phyloP scores from a whole-genome alignment of 2,329 filamentous ascomycete species.

The Apiospora kogelbergensis region DNA sequence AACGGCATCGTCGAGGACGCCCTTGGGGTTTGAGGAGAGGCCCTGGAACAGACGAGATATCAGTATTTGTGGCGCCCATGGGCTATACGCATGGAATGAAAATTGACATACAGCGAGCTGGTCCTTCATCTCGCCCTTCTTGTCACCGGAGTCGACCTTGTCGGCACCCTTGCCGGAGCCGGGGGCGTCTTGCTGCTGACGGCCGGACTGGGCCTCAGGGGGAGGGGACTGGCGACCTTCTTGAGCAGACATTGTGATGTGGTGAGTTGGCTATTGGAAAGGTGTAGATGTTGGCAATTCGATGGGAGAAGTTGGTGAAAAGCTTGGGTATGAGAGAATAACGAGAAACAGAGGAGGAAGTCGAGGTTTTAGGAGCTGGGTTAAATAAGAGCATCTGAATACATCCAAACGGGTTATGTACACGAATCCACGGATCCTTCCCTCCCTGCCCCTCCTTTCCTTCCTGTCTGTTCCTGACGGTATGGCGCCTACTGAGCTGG shows the following conservation, averaged over 20 bases:
- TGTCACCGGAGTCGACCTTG: slow-evolving; percentile 43
- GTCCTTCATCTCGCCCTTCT: slow-evolving; percentile 54
- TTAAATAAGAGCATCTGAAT: not conserved
- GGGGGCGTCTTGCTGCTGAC: slow-evolving; percentile 61
- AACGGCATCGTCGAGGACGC: slow-evolving; percentile 59
- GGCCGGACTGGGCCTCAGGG: slow-evolving; percentile 65
- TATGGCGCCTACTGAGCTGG: not conserved
- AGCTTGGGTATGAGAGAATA: not conserved
- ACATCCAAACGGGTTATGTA: not conserved
- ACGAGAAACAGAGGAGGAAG: not conserved
- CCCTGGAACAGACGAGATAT: slow-evolving; percentile 34
- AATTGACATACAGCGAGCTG: slow-evolving; percentile 46
- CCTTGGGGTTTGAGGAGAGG: slow-evolving; percentile 66
- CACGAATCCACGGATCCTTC: not conserved
- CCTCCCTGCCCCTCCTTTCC: not conserved
- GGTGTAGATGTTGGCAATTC: slow-evolving; percentile 13
- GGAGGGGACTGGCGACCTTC: slow-evolving; percentile 76
- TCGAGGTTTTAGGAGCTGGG: not conserved
- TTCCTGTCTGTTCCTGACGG: not conserved
- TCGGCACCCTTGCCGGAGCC: slow-evolving; percentile 59
- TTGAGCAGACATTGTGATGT: slow-evolving; percentile 54
- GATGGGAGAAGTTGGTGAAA: not conserved
- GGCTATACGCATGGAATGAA: not conserved
- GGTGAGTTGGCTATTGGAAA: slow-evolving; percentile 33
- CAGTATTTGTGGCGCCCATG: not conserved